Percentiles rank a stretch among this genome's conserved stretches.
Conservation (phyloP, 805 yeast genomes). For the Ogataea methanolica region DNA sequence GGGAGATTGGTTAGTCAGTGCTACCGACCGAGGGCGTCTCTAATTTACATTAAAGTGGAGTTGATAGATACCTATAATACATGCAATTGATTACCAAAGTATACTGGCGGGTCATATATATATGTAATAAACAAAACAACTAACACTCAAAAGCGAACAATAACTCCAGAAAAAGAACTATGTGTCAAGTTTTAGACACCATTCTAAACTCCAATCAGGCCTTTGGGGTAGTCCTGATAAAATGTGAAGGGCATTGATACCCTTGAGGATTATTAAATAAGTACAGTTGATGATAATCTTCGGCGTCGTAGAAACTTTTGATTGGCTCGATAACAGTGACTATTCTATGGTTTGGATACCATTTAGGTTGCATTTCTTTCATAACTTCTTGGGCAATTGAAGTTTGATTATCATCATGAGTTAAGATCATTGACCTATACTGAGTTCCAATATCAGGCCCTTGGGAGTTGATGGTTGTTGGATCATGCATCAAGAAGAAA, state of each 20-base stretch:
- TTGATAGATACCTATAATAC: background rate
- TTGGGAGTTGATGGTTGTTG: constrained; percentile 77
- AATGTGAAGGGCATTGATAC: constrained; percentile 89
- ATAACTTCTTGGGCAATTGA: constrained; percentile 36
- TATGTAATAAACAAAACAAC: no score
- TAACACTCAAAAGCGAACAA: background rate
- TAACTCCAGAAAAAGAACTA: background rate
- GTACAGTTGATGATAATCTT: constrained; percentile 86
- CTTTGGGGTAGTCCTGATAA: constrained; percentile 59
- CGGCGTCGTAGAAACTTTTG: constrained; percentile 83
- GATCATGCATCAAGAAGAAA: constrained; percentile 92
- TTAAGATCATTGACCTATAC: constrained; percentile 79
- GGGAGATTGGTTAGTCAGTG: no score
- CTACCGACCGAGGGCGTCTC: no score
- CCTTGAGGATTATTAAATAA: constrained; percentile 78
- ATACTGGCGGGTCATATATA: no score
- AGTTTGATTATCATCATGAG: constrained; percentile 50
- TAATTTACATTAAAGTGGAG: no score
- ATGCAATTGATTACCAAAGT: background rate
- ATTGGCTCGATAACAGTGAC: constrained; percentile 69
- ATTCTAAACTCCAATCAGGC: background rate
- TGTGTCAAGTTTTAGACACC: background rate
- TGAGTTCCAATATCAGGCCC: constrained; percentile 91
- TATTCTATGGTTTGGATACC: constrained; percentile 68
- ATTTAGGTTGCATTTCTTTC: constrained; percentile 59